A percentile compares a stretch with the other conserved stretches of the same genome.
Evolutionary conservation across 2,329 filamentous ascomycete species (phyloP).

Genomic region (Fusarium temperatum): DNA sequence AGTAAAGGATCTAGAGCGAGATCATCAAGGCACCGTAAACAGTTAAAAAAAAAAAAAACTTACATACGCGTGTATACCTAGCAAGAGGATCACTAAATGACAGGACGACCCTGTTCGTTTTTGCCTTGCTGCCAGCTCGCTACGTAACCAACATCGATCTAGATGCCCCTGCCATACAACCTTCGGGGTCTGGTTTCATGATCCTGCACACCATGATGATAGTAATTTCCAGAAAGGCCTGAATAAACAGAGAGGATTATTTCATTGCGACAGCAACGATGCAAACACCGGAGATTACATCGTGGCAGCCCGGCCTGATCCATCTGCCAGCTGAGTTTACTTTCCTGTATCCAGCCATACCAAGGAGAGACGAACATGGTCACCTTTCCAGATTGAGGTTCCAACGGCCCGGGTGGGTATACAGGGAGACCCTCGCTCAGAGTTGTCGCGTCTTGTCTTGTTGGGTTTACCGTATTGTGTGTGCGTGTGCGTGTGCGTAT

Average conservation of each 20-base stretch:
- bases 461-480: conserved; percentile 1
- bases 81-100: background rate
- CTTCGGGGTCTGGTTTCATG: conserved; percentile 36
- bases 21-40: background rate
- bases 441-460: conserved; percentile 28
- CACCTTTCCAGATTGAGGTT: conserved; percentile 34
- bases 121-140: conserved; percentile 21
- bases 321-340: conserved; percentile 30
- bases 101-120: background rate
- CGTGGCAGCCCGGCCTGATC: conserved; percentile 21
- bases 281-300: conserved; percentile 40
- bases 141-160: conserved; percentile 28
- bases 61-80: background rate
- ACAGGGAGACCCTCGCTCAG: conserved; percentile 31
- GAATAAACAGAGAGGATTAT: conserved; percentile 23
- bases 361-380: conserved; percentile 35
- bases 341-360: background rate
- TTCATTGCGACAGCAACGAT: conserved; percentile 38
- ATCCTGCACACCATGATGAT: conserved; percentile 34
- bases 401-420: conserved; percentile 37
- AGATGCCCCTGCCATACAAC: conserved; percentile 22
- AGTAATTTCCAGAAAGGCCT: conserved; percentile 39
- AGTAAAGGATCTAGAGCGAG: background rate
- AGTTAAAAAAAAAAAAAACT: background rate
- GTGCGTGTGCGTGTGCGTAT: conserved; percentile 7